A percentile compares a stretch with the other conserved stretches of the same genome.
These are phyloP conservation scores for Geotrichum bryndzae DNA, from an alignment of 1,139 yeast genomes.

Conservation along the genomic window DNA sequence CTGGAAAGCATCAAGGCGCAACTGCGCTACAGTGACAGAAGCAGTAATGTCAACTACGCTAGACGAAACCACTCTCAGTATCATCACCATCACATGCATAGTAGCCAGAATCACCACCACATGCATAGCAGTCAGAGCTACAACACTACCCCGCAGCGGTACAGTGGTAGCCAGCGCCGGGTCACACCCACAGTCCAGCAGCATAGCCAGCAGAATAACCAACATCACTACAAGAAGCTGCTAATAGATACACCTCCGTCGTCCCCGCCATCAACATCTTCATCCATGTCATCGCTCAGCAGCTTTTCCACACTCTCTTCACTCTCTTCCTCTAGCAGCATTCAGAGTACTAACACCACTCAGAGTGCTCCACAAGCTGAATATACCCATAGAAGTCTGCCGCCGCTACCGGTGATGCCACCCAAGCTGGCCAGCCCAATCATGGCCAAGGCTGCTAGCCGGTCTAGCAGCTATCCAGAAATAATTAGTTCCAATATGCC, in stretches of 20 bases:
- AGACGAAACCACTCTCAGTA: neutral
- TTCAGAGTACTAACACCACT: neutral
- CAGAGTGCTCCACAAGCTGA: neutral
- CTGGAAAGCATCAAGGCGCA: conserved; percentile 58
- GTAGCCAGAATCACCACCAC: neutral
- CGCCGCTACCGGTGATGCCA: neutral
- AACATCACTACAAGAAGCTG: neutral
- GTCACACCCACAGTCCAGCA: neutral
- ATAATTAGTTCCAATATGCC: neutral
- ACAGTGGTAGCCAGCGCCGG: neutral
- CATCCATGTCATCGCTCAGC: neutral
- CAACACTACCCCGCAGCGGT: neutral
- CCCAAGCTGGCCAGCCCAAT: neutral
- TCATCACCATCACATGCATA: neutral
- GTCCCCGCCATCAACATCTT: neutral
- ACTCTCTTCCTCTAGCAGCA: conserved; percentile 5
- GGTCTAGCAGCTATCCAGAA: neutral
- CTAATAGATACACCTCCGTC: neutral
- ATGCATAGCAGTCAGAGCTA: neutral
- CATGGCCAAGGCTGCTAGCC: neutral
- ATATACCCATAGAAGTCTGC: neutral
- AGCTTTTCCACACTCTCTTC: conserved; percentile 11
- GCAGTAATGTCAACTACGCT: neutral
- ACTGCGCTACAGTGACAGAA: conserved; percentile 12
- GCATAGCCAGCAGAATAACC: neutral